A percentile compares a stretch with the other conserved stretches of the same genome.
phyloP scores from a whole-genome alignment of 2,329 filamentous ascomycete species.

The Aspergillus nomiae region DNA sequence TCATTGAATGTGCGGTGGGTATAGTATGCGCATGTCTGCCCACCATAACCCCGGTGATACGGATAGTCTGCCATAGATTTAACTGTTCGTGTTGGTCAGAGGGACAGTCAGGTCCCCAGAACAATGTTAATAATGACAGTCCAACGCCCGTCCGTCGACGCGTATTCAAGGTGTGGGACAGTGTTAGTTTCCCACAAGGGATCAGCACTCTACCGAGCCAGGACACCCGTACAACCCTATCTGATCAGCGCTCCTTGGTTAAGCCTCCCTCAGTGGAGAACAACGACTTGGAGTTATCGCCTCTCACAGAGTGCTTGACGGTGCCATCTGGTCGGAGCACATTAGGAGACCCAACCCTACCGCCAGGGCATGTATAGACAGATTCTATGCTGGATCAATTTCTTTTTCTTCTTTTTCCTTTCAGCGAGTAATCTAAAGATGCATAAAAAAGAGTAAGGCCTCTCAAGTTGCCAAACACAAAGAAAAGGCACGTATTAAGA shows the following conservation, averaged over 20 bases:
- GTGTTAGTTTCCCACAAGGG: not conserved
- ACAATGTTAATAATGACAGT: not conserved
- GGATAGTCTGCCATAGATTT: not conserved
- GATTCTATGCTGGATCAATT: not conserved
- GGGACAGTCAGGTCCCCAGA: not conserved
- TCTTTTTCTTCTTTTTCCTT: no score
- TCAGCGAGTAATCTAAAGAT: not conserved
- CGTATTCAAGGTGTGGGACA: not conserved
- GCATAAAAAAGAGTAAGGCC: not conserved
- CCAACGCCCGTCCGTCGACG: not conserved
- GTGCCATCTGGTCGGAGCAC: not conserved
- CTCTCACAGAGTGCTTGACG: not conserved
- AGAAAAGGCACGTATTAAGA: not conserved
- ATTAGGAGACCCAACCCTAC: not conserved
- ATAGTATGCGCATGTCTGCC: not conserved
- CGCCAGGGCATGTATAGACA: not conserved
- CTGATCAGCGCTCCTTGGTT: not conserved
- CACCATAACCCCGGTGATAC: not conserved
- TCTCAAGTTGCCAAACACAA: not conserved
- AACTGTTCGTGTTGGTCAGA: not conserved
- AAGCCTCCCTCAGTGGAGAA: not conserved
- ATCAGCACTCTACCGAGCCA: not conserved
- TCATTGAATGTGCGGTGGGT: not conserved
- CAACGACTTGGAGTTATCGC: not conserved
- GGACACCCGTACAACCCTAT: not conserved